Evolutionary conservation across 225 moss, liverwort and hornwort species (phyloP), one percentile per base, ranked within the genome.

Genomic region (Pleurozium schreberi): DNA sequence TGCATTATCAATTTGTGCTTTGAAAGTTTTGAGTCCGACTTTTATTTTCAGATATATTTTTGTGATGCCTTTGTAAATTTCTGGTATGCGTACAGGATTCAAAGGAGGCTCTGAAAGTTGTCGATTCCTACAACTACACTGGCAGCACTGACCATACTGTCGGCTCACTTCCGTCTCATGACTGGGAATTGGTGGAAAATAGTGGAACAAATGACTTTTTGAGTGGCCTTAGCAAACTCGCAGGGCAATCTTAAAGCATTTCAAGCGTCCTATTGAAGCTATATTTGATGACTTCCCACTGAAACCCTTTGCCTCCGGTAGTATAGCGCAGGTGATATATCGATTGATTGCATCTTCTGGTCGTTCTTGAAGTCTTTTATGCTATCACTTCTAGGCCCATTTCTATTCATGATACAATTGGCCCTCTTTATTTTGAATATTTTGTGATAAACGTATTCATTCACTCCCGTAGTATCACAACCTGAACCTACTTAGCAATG

Each of bases 281-380:
- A 92, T 98, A 47, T 98, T 98, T 89, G 96, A 96, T 59, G 94
- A 96, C 43, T 98, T 98, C 65, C 96, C 98, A n/a, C 45, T 79
- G 64, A 92, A 85, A 82, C 96, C 98, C 69, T 96, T 93, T 65
- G 98, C 98, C n/a, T 98, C 98, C 68, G 98, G 98, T 47, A 98
- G 98, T 89, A 98, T 98, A 88, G 98, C 98, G 28, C 98, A 98
- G 96, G 97, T 96, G 79, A 93, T 84, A 45, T 34, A 82, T 75
- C 68, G 58, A 86, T 55, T 58, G 40, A 42, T 80, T 87, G 67
- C 80, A 60, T 84, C 53, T 80, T 81, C 58, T 57, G 64, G 34
- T 89, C 47, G n/a, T 83, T 86, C 68, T 60, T 60, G 26, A 71
- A 69, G 82, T 84, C 65, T 74, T 50, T 40, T 19, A 52, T 88